phyloP scores from a whole-genome alignment of 441 rosid genomes.

The Metrosideros polymorpha region DNA sequence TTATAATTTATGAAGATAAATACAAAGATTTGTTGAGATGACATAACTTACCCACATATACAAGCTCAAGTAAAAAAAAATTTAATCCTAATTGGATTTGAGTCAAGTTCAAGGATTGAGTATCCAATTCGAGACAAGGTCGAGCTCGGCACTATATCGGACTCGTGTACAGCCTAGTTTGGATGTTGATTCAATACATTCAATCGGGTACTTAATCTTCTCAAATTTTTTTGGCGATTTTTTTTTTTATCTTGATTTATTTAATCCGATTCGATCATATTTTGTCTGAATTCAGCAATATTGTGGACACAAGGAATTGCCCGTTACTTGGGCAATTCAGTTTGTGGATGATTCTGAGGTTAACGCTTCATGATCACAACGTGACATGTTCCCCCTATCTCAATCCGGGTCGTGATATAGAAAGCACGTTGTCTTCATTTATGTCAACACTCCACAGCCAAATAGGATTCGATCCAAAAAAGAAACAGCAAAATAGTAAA shows the following conservation, averaged over 20 bases:
- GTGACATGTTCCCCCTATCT: neutral
- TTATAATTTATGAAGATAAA: neutral
- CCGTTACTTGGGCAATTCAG: neutral
- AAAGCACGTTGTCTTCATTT: neutral
- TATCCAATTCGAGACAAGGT: neutral
- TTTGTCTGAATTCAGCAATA: neutral
- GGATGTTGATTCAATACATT: neutral
- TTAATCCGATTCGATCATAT: neutral
- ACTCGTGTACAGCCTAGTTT: neutral
- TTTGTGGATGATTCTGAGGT: neutral
- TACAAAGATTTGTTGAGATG: neutral
- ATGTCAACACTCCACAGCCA: neutral
- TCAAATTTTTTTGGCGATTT: neutral
- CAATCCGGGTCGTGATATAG: neutral
- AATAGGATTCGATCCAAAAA: neutral
- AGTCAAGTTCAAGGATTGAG: neutral
- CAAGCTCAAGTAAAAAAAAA: neutral
- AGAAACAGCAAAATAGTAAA: neutral
- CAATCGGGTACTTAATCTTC: neutral
- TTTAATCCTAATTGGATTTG: neutral
- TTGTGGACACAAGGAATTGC: neutral
- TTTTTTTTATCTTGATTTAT: neutral
- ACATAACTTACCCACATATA: neutral
- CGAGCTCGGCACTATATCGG: neutral
- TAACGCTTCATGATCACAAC: neutral